Percentiles rank a stretch among this genome's conserved stretches.
These are phyloP conservation scores for Pezicula rhizophila DNA, from an alignment of 2,329 filamentous ascomycete genomes.

Conservation along the genomic window DNA sequence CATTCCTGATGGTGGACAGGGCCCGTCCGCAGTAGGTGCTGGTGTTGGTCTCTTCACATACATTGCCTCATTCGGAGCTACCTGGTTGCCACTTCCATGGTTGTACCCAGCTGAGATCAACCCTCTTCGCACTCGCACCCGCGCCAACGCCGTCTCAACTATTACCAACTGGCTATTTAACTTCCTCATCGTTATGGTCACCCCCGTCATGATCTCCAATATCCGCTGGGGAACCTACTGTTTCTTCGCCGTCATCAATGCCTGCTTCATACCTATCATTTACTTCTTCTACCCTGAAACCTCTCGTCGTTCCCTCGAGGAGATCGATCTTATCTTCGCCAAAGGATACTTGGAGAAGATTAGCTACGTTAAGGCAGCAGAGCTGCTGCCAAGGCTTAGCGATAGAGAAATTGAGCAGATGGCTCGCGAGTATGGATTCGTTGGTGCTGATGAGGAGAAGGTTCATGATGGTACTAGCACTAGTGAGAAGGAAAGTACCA, in stretches of 20 bases:
- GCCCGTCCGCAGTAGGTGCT: conserved; percentile 29
- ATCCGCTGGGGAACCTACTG: conserved; percentile 31
- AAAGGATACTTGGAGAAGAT: conserved; percentile 54
- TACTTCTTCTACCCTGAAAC: conserved; percentile 43
- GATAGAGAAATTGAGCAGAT: conserved; percentile 44
- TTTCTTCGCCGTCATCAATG: conserved; percentile 32
- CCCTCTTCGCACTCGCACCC: conserved; percentile 52
- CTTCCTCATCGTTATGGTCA: conserved; percentile 42
- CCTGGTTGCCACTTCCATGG: conserved; percentile 57
- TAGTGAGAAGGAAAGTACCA: neutral
- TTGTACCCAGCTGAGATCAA: conserved; percentile 57
- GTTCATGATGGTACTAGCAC: neutral
- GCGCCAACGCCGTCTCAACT: conserved; percentile 58
- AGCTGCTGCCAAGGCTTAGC: conserved; percentile 47
- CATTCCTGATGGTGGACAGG: conserved; percentile 24
- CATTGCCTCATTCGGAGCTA: conserved; percentile 54
- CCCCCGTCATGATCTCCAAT: conserved; percentile 31
- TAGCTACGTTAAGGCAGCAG: conserved; percentile 51
- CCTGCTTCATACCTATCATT: conserved; percentile 32
- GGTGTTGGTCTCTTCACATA: conserved; percentile 55
- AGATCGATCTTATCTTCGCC: conserved; percentile 63
- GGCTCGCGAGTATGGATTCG: conserved; percentile 23
- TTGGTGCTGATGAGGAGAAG: conserved; percentile 21
- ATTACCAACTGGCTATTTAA: conserved; percentile 48
- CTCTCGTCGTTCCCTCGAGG: conserved; percentile 52